phyloP scores from a whole-genome alignment of 2,329 filamentous ascomycete species.

The Microsporum audouinii region DNA sequence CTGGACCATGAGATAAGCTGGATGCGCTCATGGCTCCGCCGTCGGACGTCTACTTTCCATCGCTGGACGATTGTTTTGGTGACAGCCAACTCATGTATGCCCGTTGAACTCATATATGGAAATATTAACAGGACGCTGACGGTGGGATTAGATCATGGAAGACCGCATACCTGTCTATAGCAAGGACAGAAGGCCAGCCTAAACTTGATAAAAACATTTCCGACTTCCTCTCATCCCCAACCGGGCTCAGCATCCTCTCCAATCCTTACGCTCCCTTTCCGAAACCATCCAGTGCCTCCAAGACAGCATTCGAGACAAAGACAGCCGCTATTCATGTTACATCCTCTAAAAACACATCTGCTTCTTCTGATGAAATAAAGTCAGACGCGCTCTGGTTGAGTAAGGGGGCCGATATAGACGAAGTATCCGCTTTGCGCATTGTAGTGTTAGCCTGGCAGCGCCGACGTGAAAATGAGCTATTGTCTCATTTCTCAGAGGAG shows the following conservation, averaged over 20 bases:
- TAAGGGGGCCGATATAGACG: conserved; percentile 62
- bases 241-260: conserved; percentile 57
- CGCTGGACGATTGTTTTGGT: conserved; percentile 75
- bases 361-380: conserved; percentile 70
- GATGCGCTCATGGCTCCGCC: conserved; percentile 53
- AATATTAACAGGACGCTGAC: conserved; percentile 20
- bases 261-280: conserved; percentile 59
- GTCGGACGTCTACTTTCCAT: conserved; percentile 64
- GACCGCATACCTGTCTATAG: conserved; percentile 44
- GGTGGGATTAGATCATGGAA: conserved; percentile 46
- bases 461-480: conserved; percentile 60
- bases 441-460: conserved; percentile 75
- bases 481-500: conserved; percentile 61
- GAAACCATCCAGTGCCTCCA: conserved; percentile 50
- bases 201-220: conserved; percentile 48
- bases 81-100: conserved; percentile 64
- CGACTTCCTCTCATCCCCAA: conserved; percentile 59
- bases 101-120: neutral
- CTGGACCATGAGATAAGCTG: conserved; percentile 29
- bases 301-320: conserved; percentile 65
- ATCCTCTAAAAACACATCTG: conserved; percentile 54
- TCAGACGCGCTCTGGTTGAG: conserved; percentile 78
- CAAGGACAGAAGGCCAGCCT: conserved; percentile 30
- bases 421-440: conserved; percentile 69
- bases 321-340: conserved; percentile 79